phyloP scores from a whole-genome alignment of 257 asterid genomes.

The Gentiana dahurica region DNA sequence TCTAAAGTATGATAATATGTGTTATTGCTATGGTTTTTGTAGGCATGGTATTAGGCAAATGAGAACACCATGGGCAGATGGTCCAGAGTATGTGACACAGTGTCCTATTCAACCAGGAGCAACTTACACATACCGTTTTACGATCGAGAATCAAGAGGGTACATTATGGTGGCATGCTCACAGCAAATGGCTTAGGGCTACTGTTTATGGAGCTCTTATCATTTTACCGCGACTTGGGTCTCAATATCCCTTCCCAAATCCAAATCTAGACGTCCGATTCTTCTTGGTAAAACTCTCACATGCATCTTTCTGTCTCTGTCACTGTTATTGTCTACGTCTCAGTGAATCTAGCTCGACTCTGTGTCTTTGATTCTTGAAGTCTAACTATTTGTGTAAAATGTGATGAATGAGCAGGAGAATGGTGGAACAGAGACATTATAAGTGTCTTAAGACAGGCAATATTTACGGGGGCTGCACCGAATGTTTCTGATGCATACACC shows the following conservation, averaged over 20 bases:
- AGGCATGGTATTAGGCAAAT: too few species aligned
- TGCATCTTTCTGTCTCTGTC: too few species aligned
- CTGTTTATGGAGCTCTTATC: constrained; percentile 19
- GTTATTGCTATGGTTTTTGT: too few species aligned
- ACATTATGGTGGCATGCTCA: too few species aligned
- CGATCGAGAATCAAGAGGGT: too few species aligned
- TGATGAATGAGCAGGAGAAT: constrained; percentile 19
- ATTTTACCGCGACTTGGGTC: constrained; percentile 36
- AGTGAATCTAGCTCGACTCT: not conserved
- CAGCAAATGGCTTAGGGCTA: too few species aligned
- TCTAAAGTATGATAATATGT: too few species aligned
- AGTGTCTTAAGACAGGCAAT: constrained; percentile 19
- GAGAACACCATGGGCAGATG: too few species aligned
- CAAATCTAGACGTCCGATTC: constrained; percentile 36
- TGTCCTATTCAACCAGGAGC: too few species aligned
- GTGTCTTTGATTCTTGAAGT: not conserved
- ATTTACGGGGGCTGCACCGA: constrained; percentile 29
- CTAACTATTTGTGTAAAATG: not conserved
- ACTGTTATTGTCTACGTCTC: not conserved
- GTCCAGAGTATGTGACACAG: too few species aligned
- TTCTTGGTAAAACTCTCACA: constrained; percentile 34
- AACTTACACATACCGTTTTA: too few species aligned
- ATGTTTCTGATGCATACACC: constrained; percentile 32
- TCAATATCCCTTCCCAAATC: constrained; percentile 39
- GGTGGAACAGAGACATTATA: constrained; percentile 28